These are phyloP conservation scores for Ustanciosporium gigantosporum DNA, from an alignment of 1,284 basidiomycete species.

Conservation along the genomic window DNA sequence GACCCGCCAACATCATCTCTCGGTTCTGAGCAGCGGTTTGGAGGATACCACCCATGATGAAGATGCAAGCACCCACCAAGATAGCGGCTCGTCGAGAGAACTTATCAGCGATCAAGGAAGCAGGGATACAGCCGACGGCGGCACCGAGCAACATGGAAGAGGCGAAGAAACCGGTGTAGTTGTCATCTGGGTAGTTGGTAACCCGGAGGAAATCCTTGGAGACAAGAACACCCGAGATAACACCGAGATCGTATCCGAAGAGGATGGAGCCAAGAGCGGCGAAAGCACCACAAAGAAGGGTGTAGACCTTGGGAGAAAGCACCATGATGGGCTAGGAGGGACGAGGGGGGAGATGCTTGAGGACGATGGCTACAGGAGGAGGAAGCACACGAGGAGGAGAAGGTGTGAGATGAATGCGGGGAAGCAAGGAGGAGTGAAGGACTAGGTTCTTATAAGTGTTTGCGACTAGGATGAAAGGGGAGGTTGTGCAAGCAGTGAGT, in stretches of 20 bases:
- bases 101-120: slow-evolving; percentile 58
- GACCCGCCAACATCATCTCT: slow-evolving; percentile 69
- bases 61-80: slow-evolving; percentile 62
- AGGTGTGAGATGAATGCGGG: too few species aligned
- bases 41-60: slow-evolving; percentile 66
- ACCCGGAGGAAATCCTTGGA: slow-evolving; percentile 62
- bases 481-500: too few species aligned
- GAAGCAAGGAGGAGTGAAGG: too few species aligned
- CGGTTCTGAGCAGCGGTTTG: slow-evolving; percentile 66
- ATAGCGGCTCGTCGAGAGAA: slow-evolving; percentile 61
- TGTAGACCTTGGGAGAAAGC: slow-evolving; percentile 57
- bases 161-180: slow-evolving; percentile 64
- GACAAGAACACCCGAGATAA: slow-evolving; percentile 63
- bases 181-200: slow-evolving; percentile 57
- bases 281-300: slow-evolving; percentile 67
- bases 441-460: too few species aligned
- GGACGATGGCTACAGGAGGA: too few species aligned
- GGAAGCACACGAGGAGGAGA: too few species aligned
- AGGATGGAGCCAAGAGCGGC: slow-evolving; percentile 61
- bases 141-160: slow-evolving; percentile 55
- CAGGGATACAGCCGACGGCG: slow-evolving; percentile 61
- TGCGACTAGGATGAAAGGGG: too few species aligned
- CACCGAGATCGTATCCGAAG: slow-evolving; percentile 59
- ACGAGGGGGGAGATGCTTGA: too few species aligned
- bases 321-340: slow-evolving; percentile 43